phyloP scores from a whole-genome alignment of 1,139 yeast species.

The Blastobotrys capitulatus region DNA sequence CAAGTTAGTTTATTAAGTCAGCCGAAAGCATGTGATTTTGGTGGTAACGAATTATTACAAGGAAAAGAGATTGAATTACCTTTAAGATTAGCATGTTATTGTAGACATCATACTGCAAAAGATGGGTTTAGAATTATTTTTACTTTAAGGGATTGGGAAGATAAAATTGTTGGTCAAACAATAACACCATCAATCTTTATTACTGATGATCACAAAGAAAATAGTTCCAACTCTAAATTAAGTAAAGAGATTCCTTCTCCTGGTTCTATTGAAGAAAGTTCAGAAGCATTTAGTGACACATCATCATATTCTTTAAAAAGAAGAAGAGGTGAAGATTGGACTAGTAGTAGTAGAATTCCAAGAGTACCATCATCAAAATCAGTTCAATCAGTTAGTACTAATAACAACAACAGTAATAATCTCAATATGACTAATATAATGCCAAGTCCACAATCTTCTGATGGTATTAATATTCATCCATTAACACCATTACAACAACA shows the following conservation, averaged over 20 bases:
- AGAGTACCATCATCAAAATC: not conserved
- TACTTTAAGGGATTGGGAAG: conserved; percentile 56
- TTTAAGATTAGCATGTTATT: conserved; percentile 88
- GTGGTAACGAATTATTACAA: conserved; percentile 21
- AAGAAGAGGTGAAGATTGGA: conserved; percentile 25
- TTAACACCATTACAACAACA: conserved; percentile 4
- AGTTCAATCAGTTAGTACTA: not conserved
- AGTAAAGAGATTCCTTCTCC: conserved; percentile 22
- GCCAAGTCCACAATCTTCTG: conserved; percentile 20
- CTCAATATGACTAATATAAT: conserved; percentile 4
- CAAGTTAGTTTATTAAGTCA: conserved; percentile 71
- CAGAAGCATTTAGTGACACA: conserved; percentile 22
- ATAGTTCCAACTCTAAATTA: not conserved
- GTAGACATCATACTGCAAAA: conserved; percentile 86
- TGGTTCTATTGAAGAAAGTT: conserved; percentile 25
- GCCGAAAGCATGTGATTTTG: conserved; percentile 21
- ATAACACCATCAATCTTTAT: conserved; percentile 74
- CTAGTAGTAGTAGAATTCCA: conserved; percentile 1
- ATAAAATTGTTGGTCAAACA: conserved; percentile 64
- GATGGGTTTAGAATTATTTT: conserved; percentile 75
- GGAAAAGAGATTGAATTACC: conserved; percentile 60
- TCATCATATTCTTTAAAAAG: conserved; percentile 22
- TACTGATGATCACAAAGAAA: conserved; percentile 84
- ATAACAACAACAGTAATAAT: not conserved
- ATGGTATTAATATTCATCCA: conserved; percentile 11